These are phyloP conservation scores for Heliosperma pusillum DNA, from an alignment of 148 eudicot genomes.

Conservation along the genomic window DNA sequence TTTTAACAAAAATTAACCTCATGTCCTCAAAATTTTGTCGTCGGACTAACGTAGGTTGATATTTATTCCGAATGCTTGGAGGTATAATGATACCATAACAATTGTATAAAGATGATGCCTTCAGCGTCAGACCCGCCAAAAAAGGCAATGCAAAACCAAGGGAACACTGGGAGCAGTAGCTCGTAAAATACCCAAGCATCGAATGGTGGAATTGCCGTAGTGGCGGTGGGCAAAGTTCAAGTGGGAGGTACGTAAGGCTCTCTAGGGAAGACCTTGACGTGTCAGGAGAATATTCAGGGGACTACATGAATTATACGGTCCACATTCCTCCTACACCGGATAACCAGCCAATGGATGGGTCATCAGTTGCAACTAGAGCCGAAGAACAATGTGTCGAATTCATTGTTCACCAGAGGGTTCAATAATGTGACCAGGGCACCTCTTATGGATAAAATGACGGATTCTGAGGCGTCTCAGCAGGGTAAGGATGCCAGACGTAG, in stretches of 20 bases:
- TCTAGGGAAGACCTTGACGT: conserved; percentile 65
- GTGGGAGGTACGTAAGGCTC: conserved; percentile 69
- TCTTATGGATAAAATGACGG: conserved; percentile 77
- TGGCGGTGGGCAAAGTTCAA: conserved; percentile 46
- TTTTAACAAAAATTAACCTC: not conserved
- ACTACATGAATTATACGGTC: conserved; percentile 67
- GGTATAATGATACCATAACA: not conserved
- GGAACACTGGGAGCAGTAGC: conserved; percentile 24
- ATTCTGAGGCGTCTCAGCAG: conserved; percentile 50
- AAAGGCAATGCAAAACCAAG: conserved; percentile 33
- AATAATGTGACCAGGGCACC: conserved; percentile 84
- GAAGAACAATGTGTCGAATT: conserved; percentile 82
- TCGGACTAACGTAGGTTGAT: not conserved
- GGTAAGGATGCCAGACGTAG: conserved; percentile 54
- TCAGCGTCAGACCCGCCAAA: conserved; percentile 33
- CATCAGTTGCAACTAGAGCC: conserved; percentile 63
- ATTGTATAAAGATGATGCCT: conserved; percentile 18
- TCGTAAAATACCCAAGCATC: conserved; percentile 18
- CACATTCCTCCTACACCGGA: conserved; percentile 82
- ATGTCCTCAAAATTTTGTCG: not conserved
- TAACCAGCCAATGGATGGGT: conserved; percentile 65
- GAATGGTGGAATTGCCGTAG: conserved; percentile 29
- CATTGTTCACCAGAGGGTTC: conserved; percentile 75
- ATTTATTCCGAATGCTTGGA: not conserved
- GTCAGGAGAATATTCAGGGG: conserved; percentile 73